Evolutionary conservation across 1,139 yeast species (phyloP).

Genomic region (Taphrina deformans): DNA sequence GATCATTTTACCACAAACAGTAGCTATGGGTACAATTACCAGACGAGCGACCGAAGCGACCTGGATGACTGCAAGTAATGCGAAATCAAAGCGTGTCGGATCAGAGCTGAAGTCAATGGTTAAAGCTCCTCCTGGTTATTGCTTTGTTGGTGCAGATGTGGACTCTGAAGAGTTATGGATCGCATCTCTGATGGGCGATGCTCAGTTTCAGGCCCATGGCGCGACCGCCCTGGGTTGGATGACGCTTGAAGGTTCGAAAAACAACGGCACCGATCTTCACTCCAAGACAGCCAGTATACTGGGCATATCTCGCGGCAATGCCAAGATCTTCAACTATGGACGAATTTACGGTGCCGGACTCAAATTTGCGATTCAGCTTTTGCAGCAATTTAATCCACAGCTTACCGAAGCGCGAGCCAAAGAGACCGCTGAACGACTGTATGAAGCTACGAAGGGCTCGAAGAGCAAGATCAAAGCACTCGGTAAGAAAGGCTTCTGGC

Average conservation of each 20-base stretch:
- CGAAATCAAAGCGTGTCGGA: conserved; percentile 79
- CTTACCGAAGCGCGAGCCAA: conserved; percentile 69
- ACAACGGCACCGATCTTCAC: conserved; percentile 88
- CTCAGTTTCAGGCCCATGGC: conserved; percentile 84
- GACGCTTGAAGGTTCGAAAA: conserved; percentile 95
- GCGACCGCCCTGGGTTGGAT: conserved; percentile 98
- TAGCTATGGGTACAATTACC: conserved; percentile 96
- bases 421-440: conserved; percentile 65
- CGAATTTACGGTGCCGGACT: conserved; percentile 97
- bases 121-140: conserved; percentile 83
- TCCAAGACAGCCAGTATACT: conserved; percentile 88
- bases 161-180: conserved; percentile 99
- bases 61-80: conserved; percentile 96
- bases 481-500: conserved; percentile 57
- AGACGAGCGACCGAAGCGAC: conserved; percentile 96
- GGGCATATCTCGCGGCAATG: conserved; percentile 87
- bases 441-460: conserved; percentile 80
- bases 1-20: conserved; percentile 75
- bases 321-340: conserved; percentile 94
- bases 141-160: conserved; percentile 96
- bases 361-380: conserved; percentile 75
- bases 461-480: conserved; percentile 46
- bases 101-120: conserved; percentile 88
- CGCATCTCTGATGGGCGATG: conserved; percentile 91
- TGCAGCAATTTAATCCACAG: conserved; percentile 76